A percentile compares a stretch with the other conserved stretches of the same genome.
These are phyloP conservation scores for Amylocarpus encephaloides DNA, from an alignment of 2,329 filamentous ascomycete species.

Conservation along the genomic window DNA sequence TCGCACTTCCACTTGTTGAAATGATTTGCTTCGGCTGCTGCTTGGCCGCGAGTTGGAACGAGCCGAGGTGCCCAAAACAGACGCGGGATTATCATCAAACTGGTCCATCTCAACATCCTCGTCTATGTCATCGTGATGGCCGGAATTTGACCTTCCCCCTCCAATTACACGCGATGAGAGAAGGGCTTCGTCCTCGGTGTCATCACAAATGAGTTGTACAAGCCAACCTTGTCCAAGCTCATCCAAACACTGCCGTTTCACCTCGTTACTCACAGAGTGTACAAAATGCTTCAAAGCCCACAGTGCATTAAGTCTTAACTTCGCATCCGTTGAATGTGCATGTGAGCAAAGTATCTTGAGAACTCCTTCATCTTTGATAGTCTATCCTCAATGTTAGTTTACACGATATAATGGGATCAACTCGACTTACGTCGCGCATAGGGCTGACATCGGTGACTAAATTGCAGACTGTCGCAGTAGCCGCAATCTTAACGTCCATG, in stretches of 20 bases:
- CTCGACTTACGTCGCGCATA: constrained; percentile 68
- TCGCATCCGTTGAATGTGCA: constrained; percentile 73
- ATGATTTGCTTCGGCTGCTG: constrained; percentile 28
- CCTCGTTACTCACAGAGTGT: constrained; percentile 59
- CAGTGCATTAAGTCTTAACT: constrained; percentile 74
- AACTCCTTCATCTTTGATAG: constrained; percentile 67
- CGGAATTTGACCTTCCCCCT: neutral
- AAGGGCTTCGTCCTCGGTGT: constrained; percentile 48
- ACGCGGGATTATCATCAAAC: constrained; percentile 36
- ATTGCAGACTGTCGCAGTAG: constrained; percentile 79
- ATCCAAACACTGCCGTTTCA: constrained; percentile 73
- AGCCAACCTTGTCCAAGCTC: constrained; percentile 76
- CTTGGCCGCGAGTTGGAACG: constrained; percentile 21
- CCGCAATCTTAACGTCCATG: constrained; percentile 75
- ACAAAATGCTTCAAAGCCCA: constrained; percentile 94
- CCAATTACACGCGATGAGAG: constrained; percentile 32
- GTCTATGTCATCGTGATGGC: neutral
- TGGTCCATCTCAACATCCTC: constrained; percentile 40
- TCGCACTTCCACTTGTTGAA: constrained; percentile 45
- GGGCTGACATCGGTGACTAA: constrained; percentile 84
- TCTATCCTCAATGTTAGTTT: constrained; percentile 37
- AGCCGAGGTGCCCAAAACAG: constrained; percentile 18
- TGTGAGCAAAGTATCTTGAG: constrained; percentile 75
- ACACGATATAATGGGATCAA: neutral
- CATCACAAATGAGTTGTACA: constrained; percentile 66